Conservation (phyloP, 306 rosid genomes). For the Prunus fruticosa region DNA sequence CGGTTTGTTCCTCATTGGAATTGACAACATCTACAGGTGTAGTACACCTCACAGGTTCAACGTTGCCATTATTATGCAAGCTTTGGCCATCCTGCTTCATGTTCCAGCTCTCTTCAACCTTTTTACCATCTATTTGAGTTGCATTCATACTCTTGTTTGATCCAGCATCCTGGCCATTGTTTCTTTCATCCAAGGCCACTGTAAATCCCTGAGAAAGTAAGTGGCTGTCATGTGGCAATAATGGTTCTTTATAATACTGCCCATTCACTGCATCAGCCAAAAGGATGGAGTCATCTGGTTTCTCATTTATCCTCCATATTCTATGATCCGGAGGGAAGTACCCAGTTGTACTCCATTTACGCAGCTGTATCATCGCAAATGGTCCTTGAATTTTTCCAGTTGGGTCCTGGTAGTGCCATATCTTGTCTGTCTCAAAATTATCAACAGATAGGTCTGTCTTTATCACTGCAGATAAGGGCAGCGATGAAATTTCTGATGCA, state of each 20-base stretch:
- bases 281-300: constrained; percentile 50
- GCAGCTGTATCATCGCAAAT: constrained; percentile 61
- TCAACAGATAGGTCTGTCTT: constrained; percentile 45
- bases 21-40: constrained; percentile 45
- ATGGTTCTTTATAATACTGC: constrained; percentile 36
- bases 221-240: constrained; percentile 31
- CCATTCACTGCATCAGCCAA: constrained; percentile 59
- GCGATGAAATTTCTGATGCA: constrained; percentile 41
- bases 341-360: constrained; percentile 66
- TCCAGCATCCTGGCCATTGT: constrained; percentile 27
- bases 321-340: constrained; percentile 68
- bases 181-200: constrained; percentile 32
- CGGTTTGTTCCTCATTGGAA: constrained; percentile 40
- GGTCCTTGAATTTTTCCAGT: constrained; percentile 90
- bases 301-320: constrained; percentile 77
- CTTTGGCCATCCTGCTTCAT: constrained; percentile 35
- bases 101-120: constrained; percentile 31
- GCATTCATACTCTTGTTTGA: constrained; percentile 29
- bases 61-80: constrained; percentile 33
- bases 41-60: constrained; percentile 46
- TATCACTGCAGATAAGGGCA: constrained; percentile 37
- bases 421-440: constrained; percentile 44
- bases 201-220: constrained; percentile 39
- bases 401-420: constrained; percentile 90
- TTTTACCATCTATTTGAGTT: constrained; percentile 24